Evolutionary conservation across 805 yeast species (phyloP).

Genomic region (Lachancea mirantina): DNA sequence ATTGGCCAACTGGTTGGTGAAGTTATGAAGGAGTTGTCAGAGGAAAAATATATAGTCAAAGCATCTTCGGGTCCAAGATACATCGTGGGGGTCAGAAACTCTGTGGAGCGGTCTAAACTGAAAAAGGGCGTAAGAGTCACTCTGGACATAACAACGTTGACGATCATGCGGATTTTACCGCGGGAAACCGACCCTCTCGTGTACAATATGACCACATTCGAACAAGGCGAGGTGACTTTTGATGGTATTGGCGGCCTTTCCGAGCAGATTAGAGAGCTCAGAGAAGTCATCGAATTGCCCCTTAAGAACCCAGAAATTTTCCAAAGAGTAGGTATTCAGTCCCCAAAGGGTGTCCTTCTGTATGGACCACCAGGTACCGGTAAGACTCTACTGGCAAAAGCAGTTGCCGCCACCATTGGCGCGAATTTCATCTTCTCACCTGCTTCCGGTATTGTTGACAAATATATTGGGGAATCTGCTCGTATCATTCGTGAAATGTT

Average conservation of each 20-base stretch:
- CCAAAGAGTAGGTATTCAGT: conserved; percentile 97
- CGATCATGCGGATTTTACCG: conserved; percentile 95
- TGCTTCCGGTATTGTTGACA: conserved; percentile 95
- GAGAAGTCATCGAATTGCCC: conserved; percentile 97
- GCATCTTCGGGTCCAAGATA: conserved; percentile 97
- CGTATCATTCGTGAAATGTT: conserved; percentile 96
- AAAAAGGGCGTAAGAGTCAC: conserved; percentile 96
- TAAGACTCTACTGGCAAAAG: conserved; percentile 98
- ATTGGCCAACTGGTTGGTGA: conserved; percentile 98
- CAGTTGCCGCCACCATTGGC: conserved; percentile 97
- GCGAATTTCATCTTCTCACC: conserved; percentile 98
- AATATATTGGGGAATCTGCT: conserved; percentile 96
- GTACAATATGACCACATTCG: conserved; percentile 95
- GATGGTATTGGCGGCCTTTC: conserved; percentile 93
- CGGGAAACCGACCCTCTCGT: conserved; percentile 98
- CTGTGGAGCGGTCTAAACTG: conserved; percentile 73
- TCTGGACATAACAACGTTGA: conserved; percentile 92
- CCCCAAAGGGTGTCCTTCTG: conserved; percentile 96
- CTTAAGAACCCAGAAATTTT: conserved; percentile 97
- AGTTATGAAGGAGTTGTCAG: conserved; percentile 89
- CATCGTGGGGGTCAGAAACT: conserved; percentile 94
- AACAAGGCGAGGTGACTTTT: conserved; percentile 95
- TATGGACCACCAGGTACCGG: conserved; percentile 99
- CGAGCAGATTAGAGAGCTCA: conserved; percentile 90
- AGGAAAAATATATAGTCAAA: conserved; percentile 90